Conservation (phyloP, 495 filamentous ascomycete species). For the Achaetomiella virescens region DNA sequence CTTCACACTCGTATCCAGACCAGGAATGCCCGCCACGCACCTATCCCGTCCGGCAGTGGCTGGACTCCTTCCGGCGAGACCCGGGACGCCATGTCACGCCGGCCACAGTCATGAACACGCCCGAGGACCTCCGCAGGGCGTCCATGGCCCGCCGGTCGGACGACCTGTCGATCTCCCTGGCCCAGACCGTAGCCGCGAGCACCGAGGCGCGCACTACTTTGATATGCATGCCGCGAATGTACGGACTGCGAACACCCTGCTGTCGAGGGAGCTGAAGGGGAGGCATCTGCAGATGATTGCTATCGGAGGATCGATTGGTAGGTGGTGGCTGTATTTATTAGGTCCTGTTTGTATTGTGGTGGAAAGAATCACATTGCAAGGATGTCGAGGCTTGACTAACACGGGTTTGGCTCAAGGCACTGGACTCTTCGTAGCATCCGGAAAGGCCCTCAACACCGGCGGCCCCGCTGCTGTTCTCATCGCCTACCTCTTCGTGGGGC, state of each 20-base stretch:
- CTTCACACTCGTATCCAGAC: conserved; percentile 20
- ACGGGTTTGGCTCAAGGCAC: conserved; percentile 51
- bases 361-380: too few species aligned
- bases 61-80: conserved; percentile 80
- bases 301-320: conserved; percentile 91
- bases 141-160: background rate
- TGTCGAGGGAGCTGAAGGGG: conserved; percentile 71
- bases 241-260: conserved; percentile 68
- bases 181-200: background rate
- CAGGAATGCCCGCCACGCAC: background rate
- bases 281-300: conserved; percentile 96
- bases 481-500: conserved; percentile 75
- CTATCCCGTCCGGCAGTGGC: conserved; percentile 39
- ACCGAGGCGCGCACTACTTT: conserved; percentile 49
- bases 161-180: background rate
- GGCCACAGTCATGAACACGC: conserved; percentile 43
- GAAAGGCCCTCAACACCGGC: conserved; percentile 66
- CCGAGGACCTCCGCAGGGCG: conserved; percentile 12
- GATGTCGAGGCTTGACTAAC: background rate
- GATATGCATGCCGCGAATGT: conserved; percentile 69
- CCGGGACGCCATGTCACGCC: conserved; percentile 58
- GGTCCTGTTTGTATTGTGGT: background rate
- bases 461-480: conserved; percentile 83
- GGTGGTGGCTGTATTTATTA: conserved; percentile 11
- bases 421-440: conserved; percentile 86